Base-by-base conservation (phyloP, 2,329 filamentous ascomycete genomes). In the Chalaropsis ovoidea region DNA sequence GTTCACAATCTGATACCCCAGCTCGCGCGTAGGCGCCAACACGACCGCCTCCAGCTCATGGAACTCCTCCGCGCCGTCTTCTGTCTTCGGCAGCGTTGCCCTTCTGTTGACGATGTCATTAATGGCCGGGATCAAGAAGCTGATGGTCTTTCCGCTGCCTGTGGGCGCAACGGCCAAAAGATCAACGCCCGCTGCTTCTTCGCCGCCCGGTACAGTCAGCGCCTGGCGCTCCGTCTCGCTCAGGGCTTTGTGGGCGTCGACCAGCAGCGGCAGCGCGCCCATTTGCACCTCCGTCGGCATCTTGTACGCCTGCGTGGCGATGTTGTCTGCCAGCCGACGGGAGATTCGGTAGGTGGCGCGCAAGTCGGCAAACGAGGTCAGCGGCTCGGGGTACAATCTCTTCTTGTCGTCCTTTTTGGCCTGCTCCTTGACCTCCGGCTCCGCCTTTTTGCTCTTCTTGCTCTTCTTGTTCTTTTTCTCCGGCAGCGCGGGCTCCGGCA, bases 231-330 rank as follows among this genome's bases (percentile, higher is more conserved):
- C 43, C 13, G 35, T 41, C 5, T 47, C 61, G 8, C 74, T 74
- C 39, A 85, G 75, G 0, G 82, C 82, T 65, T 74, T 77, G 68
- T 79, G 77, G 0, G 83, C 79, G 17, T 80, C 75, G 39, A 97
- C 77, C 43, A 97, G 77, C 58, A 97, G 76, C 35, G 94, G 93
- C 69, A 99, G 76, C 71, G 86, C 87, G 2, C 84, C 92, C 75
- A 97, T 83, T 74, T 99, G 94, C 13, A 99, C 92, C 75, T 97
- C 93, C 0, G 94, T 99, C 13, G 94, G 94, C 66, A 91, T 79
- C 43, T 82, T 84, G 73, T 95, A 99, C 11, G 89, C 90, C 76
- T 97, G 90, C n/a, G 83, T 81, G 15, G 83, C 79, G 39, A 99
- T 79, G 72, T 99, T 99, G 68, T 88, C 84, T 1, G 85, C 84